Base-by-base conservation (phyloP, 495 filamentous ascomycete genomes). In the Penicillium crystallinum region DNA sequence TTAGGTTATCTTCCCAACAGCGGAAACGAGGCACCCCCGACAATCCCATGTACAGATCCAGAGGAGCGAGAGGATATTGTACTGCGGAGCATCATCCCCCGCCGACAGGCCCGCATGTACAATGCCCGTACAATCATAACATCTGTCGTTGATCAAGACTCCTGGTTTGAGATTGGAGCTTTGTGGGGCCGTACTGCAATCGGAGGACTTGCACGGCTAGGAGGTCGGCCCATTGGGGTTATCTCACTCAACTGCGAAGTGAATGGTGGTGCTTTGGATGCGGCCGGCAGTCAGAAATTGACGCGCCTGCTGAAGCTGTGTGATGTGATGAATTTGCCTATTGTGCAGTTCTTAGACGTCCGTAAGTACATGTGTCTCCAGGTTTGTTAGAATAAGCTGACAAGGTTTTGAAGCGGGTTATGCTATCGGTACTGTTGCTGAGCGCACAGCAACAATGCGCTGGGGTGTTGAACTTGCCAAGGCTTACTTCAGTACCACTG, bases 141-240 rank as follows among this genome's bases (percentile, higher is more conserved):
- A 1, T 77, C 73, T 3, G 75, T 85, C 11, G 77, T 82, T 6
- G 81, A 84, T 57, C 46, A 52, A 3, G 71, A 54, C 27, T 81
- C 76, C 0, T 85, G 77, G 70, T 85, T 85, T 56, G 81, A 84
- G 56, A 84, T 84, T 43, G 82, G 82, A 6, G 57, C 75, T 0
- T 68, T 82, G 4, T 85, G 82, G 81, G 82, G 81, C 5, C 77
- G 75, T 2, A 82, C 81, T 2, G 77, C 79, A 0, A 84, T 85
- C 41, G 70, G 75, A 7, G 82, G 81, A 0, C 67, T 85, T 8
- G 82, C 80, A 7, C 66, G 81, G 14, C 65, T 85, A 14, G 72
- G 65, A 38, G 82, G 82, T 9, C 69, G 61, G 18, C 78, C 82
- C 5, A 70, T 83, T 33, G 82, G 82, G 9, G 70, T 84, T 10